These are phyloP conservation scores for Neonectria coccinea DNA, from an alignment of 2,329 filamentous ascomycete genomes.

Conservation along the genomic window DNA sequence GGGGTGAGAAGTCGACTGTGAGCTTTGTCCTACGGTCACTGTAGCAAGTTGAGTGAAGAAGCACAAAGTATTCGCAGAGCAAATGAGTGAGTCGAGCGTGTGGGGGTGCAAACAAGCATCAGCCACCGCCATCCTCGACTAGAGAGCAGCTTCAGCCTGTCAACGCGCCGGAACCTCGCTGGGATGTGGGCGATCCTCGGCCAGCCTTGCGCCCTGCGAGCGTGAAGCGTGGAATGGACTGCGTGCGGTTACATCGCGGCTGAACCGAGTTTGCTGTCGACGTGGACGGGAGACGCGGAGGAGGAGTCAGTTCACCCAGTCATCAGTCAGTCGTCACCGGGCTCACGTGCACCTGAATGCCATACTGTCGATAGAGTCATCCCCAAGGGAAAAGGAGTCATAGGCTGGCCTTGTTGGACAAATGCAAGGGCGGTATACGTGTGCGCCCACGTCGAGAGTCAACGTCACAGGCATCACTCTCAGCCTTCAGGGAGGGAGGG, in stretches of 20 bases:
- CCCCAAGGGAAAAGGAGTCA: slow-evolving; percentile 4
- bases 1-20: neutral
- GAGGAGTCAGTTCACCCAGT: slow-evolving; percentile 1
- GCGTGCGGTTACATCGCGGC: slow-evolving; percentile 24
- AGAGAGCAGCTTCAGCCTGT: neutral
- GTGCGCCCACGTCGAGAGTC: slow-evolving; percentile 39
- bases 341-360: neutral
- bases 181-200: slow-evolving; percentile 10
- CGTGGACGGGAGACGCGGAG: slow-evolving; percentile 12
- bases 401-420: neutral
- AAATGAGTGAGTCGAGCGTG: slow-evolving; percentile 1
- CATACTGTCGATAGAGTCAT: slow-evolving; percentile 6
- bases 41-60: too few species aligned
- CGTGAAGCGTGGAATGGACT: neutral
- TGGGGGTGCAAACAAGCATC: slow-evolving; percentile 16
- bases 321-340: slow-evolving; percentile 4
- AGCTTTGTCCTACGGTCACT: neutral
- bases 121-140: neutral
- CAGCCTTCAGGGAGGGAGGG: slow-evolving; percentile 1
- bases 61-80: too few species aligned
- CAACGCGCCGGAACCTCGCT: neutral
- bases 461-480: slow-evolving; percentile 33
- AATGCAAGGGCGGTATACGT: slow-evolving; percentile 19
- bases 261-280: slow-evolving; percentile 22
- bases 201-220: slow-evolving; percentile 4